phyloP scores from a whole-genome alignment of 2,329 filamentous ascomycete species.

The Mycosphaerella sp. region DNA sequence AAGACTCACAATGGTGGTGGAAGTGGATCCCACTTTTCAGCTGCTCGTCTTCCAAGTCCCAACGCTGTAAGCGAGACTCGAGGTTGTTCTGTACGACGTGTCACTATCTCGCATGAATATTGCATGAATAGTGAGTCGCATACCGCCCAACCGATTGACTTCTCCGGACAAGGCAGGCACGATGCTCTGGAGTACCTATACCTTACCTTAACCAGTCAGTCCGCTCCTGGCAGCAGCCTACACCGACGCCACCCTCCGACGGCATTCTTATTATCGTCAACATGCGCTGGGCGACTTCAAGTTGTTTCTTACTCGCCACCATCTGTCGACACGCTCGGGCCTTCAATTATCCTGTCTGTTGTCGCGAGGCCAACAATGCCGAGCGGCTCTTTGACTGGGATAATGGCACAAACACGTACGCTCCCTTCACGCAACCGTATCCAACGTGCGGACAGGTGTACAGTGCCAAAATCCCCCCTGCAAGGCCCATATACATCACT shows the following conservation, averaged over 20 bases:
- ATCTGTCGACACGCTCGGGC: not conserved
- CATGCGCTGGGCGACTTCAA: not conserved
- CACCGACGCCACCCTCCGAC: not conserved
- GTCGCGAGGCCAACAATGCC: not conserved
- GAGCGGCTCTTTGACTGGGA: not conserved
- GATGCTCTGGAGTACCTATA: not conserved
- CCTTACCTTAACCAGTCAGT: no score
- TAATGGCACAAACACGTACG: not conserved
- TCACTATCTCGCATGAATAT: not conserved
- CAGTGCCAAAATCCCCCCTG: not conserved
- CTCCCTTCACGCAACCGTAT: not conserved
- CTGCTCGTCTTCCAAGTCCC: not conserved
- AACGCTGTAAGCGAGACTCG: not conserved
- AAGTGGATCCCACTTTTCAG: not conserved
- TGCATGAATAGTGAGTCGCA: not conserved
- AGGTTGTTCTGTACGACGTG: not conserved
- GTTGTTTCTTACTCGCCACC: not conserved
- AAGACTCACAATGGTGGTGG: not conserved
- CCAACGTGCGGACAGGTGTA: conserved; percentile 4
- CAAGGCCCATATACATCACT: conserved; percentile 1
- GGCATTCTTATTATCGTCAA: not conserved
- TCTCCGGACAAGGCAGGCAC: not conserved
- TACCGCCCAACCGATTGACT: not conserved
- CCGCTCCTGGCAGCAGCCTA: not conserved
- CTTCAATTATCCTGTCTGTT: not conserved